phyloP scores from a whole-genome alignment of 176 grass and related monocot genomes.

The Bolboschoenus planiculmis region DNA sequence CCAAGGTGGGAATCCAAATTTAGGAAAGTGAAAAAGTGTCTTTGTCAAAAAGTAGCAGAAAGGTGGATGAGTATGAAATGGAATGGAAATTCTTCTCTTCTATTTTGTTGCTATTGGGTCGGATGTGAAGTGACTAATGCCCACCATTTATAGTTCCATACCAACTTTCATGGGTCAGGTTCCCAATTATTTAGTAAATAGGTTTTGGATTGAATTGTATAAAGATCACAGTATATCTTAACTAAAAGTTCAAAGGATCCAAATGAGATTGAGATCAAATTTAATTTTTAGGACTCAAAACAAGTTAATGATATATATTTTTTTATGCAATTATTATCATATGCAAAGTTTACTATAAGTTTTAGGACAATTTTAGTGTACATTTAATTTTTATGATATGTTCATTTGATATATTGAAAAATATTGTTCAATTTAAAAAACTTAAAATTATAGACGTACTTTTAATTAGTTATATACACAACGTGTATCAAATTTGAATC shows the following conservation, averaged over 20 bases:
- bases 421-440: too few species aligned
- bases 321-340: neutral
- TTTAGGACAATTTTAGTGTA: too few species aligned
- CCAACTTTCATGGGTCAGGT: neutral
- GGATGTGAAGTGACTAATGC: neutral
- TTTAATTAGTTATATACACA: too few species aligned
- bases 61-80: neutral
- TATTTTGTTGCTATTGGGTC: neutral
- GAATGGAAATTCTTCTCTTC: too few species aligned
- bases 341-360: too few species aligned
- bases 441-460: too few species aligned
- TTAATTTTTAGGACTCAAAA: neutral
- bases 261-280: neutral
- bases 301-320: neutral
- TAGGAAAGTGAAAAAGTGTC: conserved; percentile 5
- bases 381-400: too few species aligned
- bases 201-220: neutral
- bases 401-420: too few species aligned
- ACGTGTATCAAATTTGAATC: too few species aligned
- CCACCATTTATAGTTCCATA: neutral
- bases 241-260: neutral
- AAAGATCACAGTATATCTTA: too few species aligned
- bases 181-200: neutral
- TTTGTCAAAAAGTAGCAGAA: conserved; percentile 6
- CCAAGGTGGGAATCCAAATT: neutral